These are phyloP conservation scores for Podaxis pistillaris DNA, from an alignment of 768 basidiomycete species.

Conservation along the genomic window DNA sequence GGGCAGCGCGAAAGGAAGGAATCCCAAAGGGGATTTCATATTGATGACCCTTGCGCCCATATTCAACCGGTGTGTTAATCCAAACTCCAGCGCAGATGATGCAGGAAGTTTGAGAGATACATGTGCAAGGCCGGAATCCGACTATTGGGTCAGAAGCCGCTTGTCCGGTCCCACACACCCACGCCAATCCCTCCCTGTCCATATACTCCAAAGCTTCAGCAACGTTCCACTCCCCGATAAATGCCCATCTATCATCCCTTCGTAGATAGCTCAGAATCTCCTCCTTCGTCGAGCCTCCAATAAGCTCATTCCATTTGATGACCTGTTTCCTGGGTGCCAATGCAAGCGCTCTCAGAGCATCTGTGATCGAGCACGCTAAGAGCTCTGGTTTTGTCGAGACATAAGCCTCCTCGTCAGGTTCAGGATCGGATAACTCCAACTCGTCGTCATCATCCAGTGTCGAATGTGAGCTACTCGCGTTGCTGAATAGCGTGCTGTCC, in stretches of 20 bases:
- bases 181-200: conserved; percentile 31
- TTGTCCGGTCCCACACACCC: conserved; percentile 34
- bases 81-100: too few relatives aligned
- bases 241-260: conserved; percentile 63
- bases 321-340: too few relatives aligned
- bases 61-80: too few relatives aligned
- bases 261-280: conserved; percentile 47
- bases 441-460: conserved; percentile 35
- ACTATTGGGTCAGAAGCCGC: conserved; percentile 37
- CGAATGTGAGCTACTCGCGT: conserved; percentile 17
- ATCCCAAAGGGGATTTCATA: too few relatives aligned
- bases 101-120: too few relatives aligned
- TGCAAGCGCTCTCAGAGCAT: too few relatives aligned
- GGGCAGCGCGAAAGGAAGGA: too few relatives aligned
- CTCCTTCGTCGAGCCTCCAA: conserved; percentile 33
- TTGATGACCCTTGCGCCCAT: too few relatives aligned
- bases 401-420: conserved; percentile 11
- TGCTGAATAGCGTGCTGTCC: conserved; percentile 31
- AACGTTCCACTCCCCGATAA: conserved; percentile 60
- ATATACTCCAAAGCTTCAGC: conserved; percentile 50
- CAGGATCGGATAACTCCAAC: conserved; percentile 59
- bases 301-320: conserved; percentile 16
- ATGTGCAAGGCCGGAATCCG: too few relatives aligned
- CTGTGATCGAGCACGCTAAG: too few relatives aligned
- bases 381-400: too few relatives aligned